phyloP scores from a whole-genome alignment of 2,329 filamentous ascomycete genomes.

The Sclerotinia sclerotiorum region DNA sequence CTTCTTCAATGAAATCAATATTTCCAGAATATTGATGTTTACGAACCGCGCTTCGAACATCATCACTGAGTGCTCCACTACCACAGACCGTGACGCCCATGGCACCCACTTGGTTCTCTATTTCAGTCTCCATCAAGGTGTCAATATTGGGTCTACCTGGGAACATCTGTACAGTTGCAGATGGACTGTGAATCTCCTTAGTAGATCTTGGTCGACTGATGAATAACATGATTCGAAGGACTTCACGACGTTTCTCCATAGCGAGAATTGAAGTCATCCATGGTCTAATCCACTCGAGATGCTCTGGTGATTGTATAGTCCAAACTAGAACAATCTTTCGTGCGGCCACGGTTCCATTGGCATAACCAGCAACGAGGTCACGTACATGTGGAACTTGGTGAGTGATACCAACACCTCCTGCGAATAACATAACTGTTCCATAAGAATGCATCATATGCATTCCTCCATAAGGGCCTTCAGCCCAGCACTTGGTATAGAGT shows the following conservation, averaged over 20 bases:
- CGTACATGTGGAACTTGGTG: slow-evolving; percentile 75
- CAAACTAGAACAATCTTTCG: slow-evolving; percentile 73
- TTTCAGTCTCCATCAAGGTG: slow-evolving; percentile 69
- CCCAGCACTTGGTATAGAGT: slow-evolving; percentile 62
- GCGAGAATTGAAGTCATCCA: slow-evolving; percentile 81
- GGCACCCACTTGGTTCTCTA: slow-evolving; percentile 71
- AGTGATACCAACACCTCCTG: slow-evolving; percentile 78
- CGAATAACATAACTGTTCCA: slow-evolving; percentile 76
- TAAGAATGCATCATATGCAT: slow-evolving; percentile 71
- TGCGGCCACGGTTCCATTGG: slow-evolving; percentile 67
- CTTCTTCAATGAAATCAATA: slow-evolving; percentile 78
- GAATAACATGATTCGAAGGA: slow-evolving; percentile 75
- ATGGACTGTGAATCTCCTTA: slow-evolving; percentile 78
- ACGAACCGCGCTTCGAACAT: slow-evolving; percentile 68
- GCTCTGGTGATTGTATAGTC: slow-evolving; percentile 77
- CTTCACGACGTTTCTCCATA: slow-evolving; percentile 72
- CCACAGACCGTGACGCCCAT: slow-evolving; percentile 76
- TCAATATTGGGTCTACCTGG: slow-evolving; percentile 74
- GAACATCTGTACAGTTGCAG: slow-evolving; percentile 80
- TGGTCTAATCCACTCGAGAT: slow-evolving; percentile 78
- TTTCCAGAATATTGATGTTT: slow-evolving; percentile 62
- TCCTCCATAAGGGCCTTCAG: slow-evolving; percentile 77
- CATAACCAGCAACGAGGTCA: slow-evolving; percentile 67
- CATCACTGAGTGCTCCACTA: slow-evolving; percentile 70
- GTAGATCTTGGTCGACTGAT: slow-evolving; percentile 72